Evolutionary conservation across 2,329 filamentous ascomycete genomes (phyloP).

Genomic region (Elsinoe ampelina): DNA sequence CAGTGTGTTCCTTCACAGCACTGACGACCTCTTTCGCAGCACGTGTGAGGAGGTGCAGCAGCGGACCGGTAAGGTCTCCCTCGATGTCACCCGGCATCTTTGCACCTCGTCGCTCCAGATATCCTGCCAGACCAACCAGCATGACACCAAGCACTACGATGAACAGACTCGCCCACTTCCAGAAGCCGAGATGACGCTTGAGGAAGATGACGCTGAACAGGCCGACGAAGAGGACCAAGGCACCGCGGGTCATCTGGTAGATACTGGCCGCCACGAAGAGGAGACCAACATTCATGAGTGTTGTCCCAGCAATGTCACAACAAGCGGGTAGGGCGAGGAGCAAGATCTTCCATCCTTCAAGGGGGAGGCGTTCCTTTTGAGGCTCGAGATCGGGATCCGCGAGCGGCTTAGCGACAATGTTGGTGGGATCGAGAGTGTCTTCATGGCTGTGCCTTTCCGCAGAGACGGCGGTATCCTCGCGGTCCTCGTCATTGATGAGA

Average conservation of each 20-base stretch:
- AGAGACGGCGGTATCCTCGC: not conserved
- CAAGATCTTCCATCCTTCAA: constrained; percentile 61
- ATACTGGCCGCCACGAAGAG: constrained; percentile 92
- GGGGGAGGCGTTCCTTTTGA: constrained; percentile 37
- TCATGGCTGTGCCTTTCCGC: constrained; percentile 3
- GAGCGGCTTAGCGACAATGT: constrained; percentile 43
- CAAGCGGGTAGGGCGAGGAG: constrained; percentile 77
- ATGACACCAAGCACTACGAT: constrained; percentile 83
- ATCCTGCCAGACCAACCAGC: constrained; percentile 80
- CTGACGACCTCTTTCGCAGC: constrained; percentile 29
- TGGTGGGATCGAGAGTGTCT: constrained; percentile 27
- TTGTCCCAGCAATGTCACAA: constrained; percentile 91
- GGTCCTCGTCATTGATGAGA: constrained; percentile 14
- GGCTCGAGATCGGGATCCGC: constrained; percentile 27
- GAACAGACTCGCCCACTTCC: constrained; percentile 84
- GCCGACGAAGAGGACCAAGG: constrained; percentile 89
- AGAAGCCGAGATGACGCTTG: constrained; percentile 65
- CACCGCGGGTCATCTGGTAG: constrained; percentile 97
- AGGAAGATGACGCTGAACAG: constrained; percentile 91
- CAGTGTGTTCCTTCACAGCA: constrained; percentile 42
- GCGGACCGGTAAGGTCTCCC: constrained; percentile 24
- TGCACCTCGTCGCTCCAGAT: constrained; percentile 59
- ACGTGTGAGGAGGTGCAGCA: constrained; percentile 13
- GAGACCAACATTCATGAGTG: constrained; percentile 92
- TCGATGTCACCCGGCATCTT: constrained; percentile 23